Conservation (phyloP, 139 green algal genomes). For the Haematococcus lacustris region DNA sequence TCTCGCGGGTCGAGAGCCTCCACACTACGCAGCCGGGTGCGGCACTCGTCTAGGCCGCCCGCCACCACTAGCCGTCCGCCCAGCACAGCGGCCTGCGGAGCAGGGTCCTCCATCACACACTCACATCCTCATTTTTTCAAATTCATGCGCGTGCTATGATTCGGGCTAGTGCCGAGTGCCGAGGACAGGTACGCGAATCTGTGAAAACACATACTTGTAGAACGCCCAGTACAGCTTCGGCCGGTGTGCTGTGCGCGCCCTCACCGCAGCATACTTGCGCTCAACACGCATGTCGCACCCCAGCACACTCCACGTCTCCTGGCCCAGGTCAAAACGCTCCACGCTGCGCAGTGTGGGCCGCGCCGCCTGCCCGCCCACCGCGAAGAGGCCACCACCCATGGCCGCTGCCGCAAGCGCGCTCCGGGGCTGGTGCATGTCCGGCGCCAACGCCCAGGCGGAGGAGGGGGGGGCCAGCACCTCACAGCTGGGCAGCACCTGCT, state of each 20-base stretch:
- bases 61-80: constrained; percentile 50
- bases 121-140: no score
- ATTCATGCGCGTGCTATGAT: no score
- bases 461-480: constrained; percentile 6
- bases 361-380: constrained; percentile 46
- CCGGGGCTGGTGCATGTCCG: constrained; percentile 34
- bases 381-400: constrained; percentile 39
- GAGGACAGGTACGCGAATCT: no score
- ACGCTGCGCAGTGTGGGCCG: constrained; percentile 12
- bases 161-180: no score
- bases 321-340: constrained; percentile 39
- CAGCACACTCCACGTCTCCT: constrained; percentile 39
- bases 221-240: no score
- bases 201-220: no score
- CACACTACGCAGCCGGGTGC: constrained; percentile 33
- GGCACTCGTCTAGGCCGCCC: constrained; percentile 47
- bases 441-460: constrained; percentile 17
- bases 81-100: constrained; percentile 18
- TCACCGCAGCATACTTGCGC: constrained; percentile 54
- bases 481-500: constrained; percentile 10
- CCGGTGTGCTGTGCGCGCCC: background rate
- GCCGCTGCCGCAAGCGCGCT: constrained; percentile 34
- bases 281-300: constrained; percentile 14
- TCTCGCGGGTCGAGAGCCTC: constrained; percentile 62
- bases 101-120: no score